Evolutionary conservation across 805 yeast species (phyloP).

Genomic region (Yueomyces sp.): DNA sequence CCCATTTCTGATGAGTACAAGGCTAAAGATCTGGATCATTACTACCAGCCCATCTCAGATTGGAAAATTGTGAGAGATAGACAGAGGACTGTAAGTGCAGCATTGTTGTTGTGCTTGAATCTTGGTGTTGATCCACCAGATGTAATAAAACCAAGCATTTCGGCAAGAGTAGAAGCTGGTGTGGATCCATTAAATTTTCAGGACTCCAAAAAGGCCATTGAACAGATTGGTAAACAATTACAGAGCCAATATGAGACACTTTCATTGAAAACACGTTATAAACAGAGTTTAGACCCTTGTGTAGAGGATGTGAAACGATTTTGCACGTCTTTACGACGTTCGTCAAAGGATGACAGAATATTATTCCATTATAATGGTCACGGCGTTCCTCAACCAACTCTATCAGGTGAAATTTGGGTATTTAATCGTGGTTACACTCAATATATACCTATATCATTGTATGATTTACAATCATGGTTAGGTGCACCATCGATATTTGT

Average conservation of each 20-base stretch:
- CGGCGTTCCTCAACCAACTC: constrained; percentile 96
- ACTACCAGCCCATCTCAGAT: constrained; percentile 62
- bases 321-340: constrained; percentile 76
- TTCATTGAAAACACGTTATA: constrained; percentile 76
- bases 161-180: constrained; percentile 88
- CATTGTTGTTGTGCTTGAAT: constrained; percentile 78
- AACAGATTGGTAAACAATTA: constrained; percentile 75
- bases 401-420: constrained; percentile 96
- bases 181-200: constrained; percentile 71
- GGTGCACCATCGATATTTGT: constrained; percentile 97
- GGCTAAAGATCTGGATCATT: constrained; percentile 27
- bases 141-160: constrained; percentile 80
- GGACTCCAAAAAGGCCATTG: constrained; percentile 84
- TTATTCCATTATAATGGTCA: constrained; percentile 95
- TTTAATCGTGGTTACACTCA: constrained; percentile 95
- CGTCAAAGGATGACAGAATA: constrained; percentile 87
- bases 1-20: constrained; percentile 51
- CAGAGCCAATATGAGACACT: constrained; percentile 85
- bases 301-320: constrained; percentile 91
- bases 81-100: constrained; percentile 88
- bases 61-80: constrained; percentile 89
- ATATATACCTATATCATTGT: constrained; percentile 90
- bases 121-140: constrained; percentile 97
- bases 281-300: constrained; percentile 84
- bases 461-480: constrained; percentile 90